Conservation (phyloP, 2,329 filamentous ascomycete genomes). For the Trichoderma gracile region DNA sequence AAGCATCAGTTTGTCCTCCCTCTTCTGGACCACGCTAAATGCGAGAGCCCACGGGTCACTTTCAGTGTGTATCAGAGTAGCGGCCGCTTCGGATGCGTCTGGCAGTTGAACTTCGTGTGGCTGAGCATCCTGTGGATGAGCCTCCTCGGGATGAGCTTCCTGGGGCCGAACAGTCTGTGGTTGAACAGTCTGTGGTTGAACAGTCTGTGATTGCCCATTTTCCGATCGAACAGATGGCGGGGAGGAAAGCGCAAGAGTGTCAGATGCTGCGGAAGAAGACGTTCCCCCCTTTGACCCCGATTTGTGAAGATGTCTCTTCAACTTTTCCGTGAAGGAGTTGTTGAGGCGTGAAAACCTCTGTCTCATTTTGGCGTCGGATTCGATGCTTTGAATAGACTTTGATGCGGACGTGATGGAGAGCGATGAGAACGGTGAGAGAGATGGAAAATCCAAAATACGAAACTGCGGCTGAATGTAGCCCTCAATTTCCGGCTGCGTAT, state of each 20-base stretch:
- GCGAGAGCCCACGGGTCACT: not conserved
- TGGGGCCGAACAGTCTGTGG: no score
- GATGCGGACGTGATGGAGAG: not conserved
- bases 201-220: no score
- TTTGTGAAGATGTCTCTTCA: not conserved
- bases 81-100: not conserved
- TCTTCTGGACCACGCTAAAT: not conserved
- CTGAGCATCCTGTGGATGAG: no score
- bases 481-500: not conserved
- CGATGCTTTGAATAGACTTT: not conserved
- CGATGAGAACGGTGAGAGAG: not conserved
- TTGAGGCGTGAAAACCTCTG: not conserved
- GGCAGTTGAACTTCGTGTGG: no score
- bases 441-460: not conserved
- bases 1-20: not conserved
- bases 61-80: not conserved
- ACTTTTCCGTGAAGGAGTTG: not conserved
- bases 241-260: no score
- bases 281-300: not conserved
- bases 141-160: no score
- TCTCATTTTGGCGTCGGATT: not conserved
- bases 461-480: not conserved
- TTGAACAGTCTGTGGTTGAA: no score
- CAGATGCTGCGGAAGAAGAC: not conserved
- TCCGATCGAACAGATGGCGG: not conserved